Evolutionary conservation across 208 protist genomes (phyloP).

Genomic region (Herpetomonas samuelpessoai): DNA sequence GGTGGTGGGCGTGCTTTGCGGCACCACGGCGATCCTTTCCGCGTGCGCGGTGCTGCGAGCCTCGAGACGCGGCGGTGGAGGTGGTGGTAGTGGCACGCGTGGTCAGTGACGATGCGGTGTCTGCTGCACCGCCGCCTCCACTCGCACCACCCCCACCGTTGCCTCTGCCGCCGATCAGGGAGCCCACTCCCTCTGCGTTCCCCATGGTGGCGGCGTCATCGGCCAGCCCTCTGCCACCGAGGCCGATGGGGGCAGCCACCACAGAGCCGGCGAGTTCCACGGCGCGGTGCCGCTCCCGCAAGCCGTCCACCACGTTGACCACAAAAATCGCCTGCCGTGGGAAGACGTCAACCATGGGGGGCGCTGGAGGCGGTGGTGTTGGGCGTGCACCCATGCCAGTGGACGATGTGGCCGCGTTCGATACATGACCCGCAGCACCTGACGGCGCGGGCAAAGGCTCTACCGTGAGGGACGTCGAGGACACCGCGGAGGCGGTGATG

Average conservation of each 20-base stretch:
- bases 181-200: not conserved
- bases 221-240: not conserved
- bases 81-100: not conserved
- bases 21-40: not conserved
- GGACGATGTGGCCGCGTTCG: not conserved
- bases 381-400: not conserved
- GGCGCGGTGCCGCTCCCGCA: constrained; percentile 1
- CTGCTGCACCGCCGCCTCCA: constrained; percentile 5
- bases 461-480: not conserved
- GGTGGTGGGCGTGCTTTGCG: not conserved
- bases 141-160: constrained; percentile 7
- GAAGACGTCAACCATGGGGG: constrained; percentile 5
- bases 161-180: not conserved
- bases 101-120: not conserved
- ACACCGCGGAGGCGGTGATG: not conserved
- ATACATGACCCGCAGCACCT: not conserved
- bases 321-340: constrained; percentile 12
- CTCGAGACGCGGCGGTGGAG: not conserved
- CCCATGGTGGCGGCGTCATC: not conserved
- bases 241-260: not conserved
- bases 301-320: constrained; percentile 5
- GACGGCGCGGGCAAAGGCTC: not conserved
- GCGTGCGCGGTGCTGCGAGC: not conserved
- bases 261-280: constrained; percentile 6
- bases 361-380: not conserved